Percentiles rank a stretch among this genome's conserved stretches.
These are phyloP conservation scores for Podila epigama DNA, from an alignment of 192 early-diverging fungal species.

Conservation along the genomic window DNA sequence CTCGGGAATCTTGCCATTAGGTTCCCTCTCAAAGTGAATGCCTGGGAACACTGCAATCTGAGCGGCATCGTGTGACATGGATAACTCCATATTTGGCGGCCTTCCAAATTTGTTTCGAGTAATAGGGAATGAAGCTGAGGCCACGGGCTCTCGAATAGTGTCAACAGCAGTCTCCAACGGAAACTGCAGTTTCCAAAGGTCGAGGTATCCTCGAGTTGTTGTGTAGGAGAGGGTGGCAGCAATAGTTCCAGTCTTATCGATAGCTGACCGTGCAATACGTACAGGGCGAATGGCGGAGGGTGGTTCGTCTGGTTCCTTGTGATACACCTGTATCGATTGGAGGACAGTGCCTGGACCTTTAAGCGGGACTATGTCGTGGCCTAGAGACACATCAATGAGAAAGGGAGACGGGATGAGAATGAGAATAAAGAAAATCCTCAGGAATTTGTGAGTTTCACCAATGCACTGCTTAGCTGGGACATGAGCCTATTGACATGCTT, in stretches of 20 bases:
- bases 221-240: neutral
- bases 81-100: neutral
- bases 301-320: neutral
- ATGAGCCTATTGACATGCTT: neutral
- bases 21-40: neutral
- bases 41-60: neutral
- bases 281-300: neutral
- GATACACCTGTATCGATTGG: neutral
- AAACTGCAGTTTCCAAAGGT: neutral
- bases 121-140: neutral
- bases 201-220: neutral
- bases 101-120: neutral
- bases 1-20: neutral
- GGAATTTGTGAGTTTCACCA: no score
- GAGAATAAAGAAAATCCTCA: neutral
- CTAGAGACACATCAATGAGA: neutral
- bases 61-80: neutral
- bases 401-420: neutral
- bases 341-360: neutral
- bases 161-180: neutral
- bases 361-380: neutral
- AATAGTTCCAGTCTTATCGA: neutral
- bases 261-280: neutral
- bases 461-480: no score
- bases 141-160: neutral